Evolutionary conservation across 2,329 filamentous ascomycete genomes (phyloP), one percentile per base, ranked within the genome.

Genomic region (Onygena corvina): DNA sequence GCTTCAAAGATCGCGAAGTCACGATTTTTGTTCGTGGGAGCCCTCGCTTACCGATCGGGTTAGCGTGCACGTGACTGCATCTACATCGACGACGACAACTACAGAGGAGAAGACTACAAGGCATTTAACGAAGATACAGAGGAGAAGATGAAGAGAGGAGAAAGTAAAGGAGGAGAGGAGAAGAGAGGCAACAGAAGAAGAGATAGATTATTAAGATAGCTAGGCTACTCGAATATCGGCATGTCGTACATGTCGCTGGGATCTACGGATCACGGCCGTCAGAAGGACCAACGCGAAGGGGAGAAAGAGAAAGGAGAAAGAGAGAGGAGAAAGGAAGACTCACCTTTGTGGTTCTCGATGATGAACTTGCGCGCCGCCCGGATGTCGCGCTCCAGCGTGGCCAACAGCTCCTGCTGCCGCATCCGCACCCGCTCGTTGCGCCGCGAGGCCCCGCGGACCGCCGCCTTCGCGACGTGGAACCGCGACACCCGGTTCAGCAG

Each of bases 401-500:
- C 66, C 7, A 74, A 44, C 35, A 71, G 58, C 54, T 71, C 67
- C 14, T 75, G 71, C 55, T 75, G 57, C 21, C 62, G 65, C 3
- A 68, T 48, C 49, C 63, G 65, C 0, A 79, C 67, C 53, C 67
- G 67, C 27, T 72, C 67, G 50, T 80, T 79, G 2, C 60, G 55
- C 56, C 62, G 64, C 1, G 71, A 67, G 0, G 64, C 77, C 1
- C 70, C 72, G 36, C 62, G 64, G 45, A 83, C 56, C 2, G 79
- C 80, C 8, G 71, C 63, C 53, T 72, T 67, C 0, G 76, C 76
- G 16, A 83, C 70, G 59, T 83, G 72, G 55, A 75, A 84, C 35
- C 79, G 67, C 14, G 73, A 79, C 1, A 80, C 76, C 16, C 66
- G 57, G 57, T 84, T 84, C 3, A 75, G 61, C 1, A 83, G 67